Base-by-base conservation (phyloP, 805 yeast species). In the Candida maris region DNA sequence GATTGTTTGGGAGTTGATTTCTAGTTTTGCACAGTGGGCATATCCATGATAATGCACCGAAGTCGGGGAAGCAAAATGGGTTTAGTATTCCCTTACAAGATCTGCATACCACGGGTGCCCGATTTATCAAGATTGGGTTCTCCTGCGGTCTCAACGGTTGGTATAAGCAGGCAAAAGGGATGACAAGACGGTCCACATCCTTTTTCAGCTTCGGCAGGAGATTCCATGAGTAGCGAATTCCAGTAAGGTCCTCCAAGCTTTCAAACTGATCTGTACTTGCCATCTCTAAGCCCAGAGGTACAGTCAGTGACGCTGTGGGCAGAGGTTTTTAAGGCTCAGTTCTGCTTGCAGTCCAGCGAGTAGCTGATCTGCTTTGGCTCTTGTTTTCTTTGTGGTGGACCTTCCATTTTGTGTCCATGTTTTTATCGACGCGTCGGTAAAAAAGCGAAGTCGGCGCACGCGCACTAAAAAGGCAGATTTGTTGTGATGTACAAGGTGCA, bases 181-280 rank as follows among this genome's bases (percentile, higher is more conserved):
- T 70, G 1, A 72, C 67, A 33, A 73, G 66, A 34, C 80, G 56
- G 21, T 68, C 64, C 34, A 74, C 72, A 32, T 76, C 79, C 28
- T 68, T 61, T 48, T 70, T 72, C n/a, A 76, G 64, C 28, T 70
- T 62, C 5, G 85, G 84, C 10, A 79, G 57, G 7, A 66, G 62
- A 54, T 80, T 82, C 88, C 93, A 85, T 5, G 89, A 70, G 56
- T 80, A 70, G 50, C 93, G 73, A 27, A 82, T 74, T 32, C 93
- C 93, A 48, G 83, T 82, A 35, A 61, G 56, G 55, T 85, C 93
- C 56, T 85, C 95, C 47, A 71, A 61, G 13, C 65, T 65, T 49
- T 75, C 79, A 47, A 75, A 73, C 5, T 37, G 44, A 40, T 32
- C 39, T n/a, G n/a, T n/a, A n/a, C n/a, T n/a, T n/a, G n/a, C n/a